Percentiles rank a stretch among this genome's conserved stretches.
phyloP scores from a whole-genome alignment of 257 asterid genomes.

The Mentha longifolia region DNA sequence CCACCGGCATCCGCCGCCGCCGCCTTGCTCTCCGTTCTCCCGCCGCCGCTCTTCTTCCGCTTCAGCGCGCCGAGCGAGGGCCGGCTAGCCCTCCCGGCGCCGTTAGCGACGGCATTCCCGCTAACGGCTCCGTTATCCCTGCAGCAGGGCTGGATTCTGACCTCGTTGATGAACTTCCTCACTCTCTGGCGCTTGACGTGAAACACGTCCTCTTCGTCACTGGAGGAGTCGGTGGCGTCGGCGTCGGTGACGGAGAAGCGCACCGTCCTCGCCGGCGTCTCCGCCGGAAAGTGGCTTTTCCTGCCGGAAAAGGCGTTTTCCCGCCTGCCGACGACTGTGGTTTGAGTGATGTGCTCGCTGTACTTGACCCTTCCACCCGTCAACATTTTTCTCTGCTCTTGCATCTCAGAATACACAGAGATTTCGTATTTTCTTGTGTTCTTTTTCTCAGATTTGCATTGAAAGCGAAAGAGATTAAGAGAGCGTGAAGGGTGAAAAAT shows the following conservation, averaged over 20 bases:
- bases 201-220: slow-evolving; percentile 64
- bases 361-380: slow-evolving; percentile 47
- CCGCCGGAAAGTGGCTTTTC: slow-evolving; percentile 33
- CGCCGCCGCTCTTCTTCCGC: slow-evolving; percentile 48
- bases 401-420: slow-evolving; percentile 33
- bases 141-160: slow-evolving; percentile 49
- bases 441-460: slow-evolving; percentile 66
- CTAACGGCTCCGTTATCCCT: slow-evolving; percentile 10
- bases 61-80: slow-evolving; percentile 31
- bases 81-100: slow-evolving; percentile 28
- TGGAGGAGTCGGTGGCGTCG: slow-evolving; percentile 91
- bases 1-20: slow-evolving; percentile 29
- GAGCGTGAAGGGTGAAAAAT: slow-evolving; percentile 29
- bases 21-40: slow-evolving; percentile 18
- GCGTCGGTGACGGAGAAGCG: slow-evolving; percentile 77
- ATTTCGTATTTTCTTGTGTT: background rate
- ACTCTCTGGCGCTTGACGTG: slow-evolving; percentile 51
- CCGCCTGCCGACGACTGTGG: slow-evolving; percentile 42
- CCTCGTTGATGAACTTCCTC: slow-evolving; percentile 69
- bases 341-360: slow-evolving; percentile 60
- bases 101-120: slow-evolving; percentile 31
- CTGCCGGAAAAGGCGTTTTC: slow-evolving; percentile 33
- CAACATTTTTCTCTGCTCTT: slow-evolving; percentile 37
- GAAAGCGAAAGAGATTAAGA: slow-evolving; percentile 46
- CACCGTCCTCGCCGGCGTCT: slow-evolving; percentile 47